Evolutionary conservation across 2,329 filamentous ascomycete genomes (phyloP).

Genomic region (Lecanicillium sp.): DNA sequence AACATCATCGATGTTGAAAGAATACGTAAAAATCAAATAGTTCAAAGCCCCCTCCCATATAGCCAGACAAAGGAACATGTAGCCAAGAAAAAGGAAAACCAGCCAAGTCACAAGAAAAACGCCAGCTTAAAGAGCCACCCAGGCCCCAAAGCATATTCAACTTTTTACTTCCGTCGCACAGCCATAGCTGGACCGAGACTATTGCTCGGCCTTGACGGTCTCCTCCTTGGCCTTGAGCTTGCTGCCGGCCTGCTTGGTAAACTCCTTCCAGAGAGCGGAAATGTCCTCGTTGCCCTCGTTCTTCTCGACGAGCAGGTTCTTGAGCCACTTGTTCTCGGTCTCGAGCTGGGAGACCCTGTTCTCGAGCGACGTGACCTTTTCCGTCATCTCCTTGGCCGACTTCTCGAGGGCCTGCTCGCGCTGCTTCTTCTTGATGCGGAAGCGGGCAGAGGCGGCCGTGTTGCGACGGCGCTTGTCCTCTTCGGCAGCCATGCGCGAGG

Average conservation of each 20-base stretch:
- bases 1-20: no score
- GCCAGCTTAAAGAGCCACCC: not conserved
- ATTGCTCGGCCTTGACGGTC: constrained; percentile 22
- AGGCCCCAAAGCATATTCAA: constrained; percentile 1
- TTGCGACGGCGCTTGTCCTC: constrained; percentile 88
- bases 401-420: constrained; percentile 80
- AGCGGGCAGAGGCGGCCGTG: constrained; percentile 80
- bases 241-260: constrained; percentile 32
- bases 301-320: constrained; percentile 76
- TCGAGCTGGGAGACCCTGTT: constrained; percentile 69
- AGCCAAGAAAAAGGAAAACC: not conserved
- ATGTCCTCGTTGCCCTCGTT: constrained; percentile 57
- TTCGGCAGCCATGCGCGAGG: constrained; percentile 68
- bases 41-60: constrained; percentile 8
- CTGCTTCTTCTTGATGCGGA: constrained; percentile 95
- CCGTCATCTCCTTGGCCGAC: constrained; percentile 74
- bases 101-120: constrained; percentile 4
- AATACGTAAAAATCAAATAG: not conserved
- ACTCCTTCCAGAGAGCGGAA: constrained; percentile 46
- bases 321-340: constrained; percentile 77
- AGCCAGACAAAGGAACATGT: not conserved
- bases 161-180: not conserved
- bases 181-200: not conserved
- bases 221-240: constrained; percentile 25
- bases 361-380: constrained; percentile 71